These are phyloP conservation scores for Perilla frutescens DNA, from an alignment of 257 asterid species.

Conservation along the genomic window DNA sequence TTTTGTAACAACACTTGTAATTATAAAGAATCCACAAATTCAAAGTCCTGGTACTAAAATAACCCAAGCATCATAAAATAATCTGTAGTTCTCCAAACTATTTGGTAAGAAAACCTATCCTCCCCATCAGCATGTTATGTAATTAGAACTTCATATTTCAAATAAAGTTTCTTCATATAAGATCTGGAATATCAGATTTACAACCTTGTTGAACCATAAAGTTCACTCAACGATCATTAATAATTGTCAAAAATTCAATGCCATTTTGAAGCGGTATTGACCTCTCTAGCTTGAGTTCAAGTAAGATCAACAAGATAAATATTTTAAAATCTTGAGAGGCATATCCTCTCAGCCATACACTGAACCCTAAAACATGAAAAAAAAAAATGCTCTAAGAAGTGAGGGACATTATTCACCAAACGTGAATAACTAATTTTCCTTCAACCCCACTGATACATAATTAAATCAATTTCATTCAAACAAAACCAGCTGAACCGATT, in stretches of 20 bases:
- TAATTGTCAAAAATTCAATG: not conserved
- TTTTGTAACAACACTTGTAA: not conserved
- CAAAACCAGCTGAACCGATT: not conserved
- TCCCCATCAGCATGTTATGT: not conserved
- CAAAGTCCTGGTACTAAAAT: not conserved
- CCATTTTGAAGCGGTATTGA: no score
- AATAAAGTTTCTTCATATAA: not conserved
- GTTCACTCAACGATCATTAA: not conserved
- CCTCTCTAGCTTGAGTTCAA: not conserved
- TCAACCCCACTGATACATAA: not conserved
- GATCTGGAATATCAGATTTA: not conserved
- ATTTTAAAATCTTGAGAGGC: not conserved
- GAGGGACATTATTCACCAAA: not conserved
- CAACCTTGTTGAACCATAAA: not conserved
- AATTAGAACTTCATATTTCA: not conserved
- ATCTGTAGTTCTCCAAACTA: not conserved
- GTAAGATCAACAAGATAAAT: not conserved
- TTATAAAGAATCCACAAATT: not conserved
- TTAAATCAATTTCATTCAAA: not conserved
- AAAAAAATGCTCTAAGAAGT: not conserved
- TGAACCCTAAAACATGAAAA: not conserved
- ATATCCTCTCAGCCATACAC: not conserved
- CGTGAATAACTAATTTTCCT: not conserved
- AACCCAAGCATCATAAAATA: not conserved
- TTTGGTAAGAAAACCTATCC: not conserved